phyloP scores from a whole-genome alignment of 2,329 filamentous ascomycete genomes.

The Lasiodiplodia hormozganensis region DNA sequence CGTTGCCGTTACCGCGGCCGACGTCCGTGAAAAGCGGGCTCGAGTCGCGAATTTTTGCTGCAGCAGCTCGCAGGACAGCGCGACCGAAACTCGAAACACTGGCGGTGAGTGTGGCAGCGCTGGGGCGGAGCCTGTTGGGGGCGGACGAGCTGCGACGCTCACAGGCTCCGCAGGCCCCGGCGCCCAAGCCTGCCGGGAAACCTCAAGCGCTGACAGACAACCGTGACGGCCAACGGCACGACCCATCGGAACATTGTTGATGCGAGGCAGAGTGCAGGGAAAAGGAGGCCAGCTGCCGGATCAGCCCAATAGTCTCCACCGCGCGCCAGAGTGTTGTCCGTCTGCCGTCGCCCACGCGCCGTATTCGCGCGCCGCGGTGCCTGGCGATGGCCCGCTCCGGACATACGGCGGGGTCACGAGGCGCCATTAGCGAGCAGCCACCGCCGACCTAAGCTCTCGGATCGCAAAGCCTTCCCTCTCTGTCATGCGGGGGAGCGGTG shows the following conservation, averaged over 20 bases:
- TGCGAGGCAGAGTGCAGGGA: not conserved
- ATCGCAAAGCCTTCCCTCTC: constrained; percentile 13
- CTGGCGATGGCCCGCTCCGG: not conserved
- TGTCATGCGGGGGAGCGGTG: constrained; percentile 11
- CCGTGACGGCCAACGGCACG: not conserved
- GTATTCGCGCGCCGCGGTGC: constrained; percentile 11
- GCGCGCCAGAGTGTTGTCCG: constrained; percentile 1
- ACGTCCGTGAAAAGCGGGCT: constrained; percentile 13
- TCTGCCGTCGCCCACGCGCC: constrained; percentile 2
- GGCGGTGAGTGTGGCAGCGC: constrained; percentile 23
- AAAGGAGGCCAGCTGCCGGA: constrained; percentile 2
- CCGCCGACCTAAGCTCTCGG: constrained; percentile 7
- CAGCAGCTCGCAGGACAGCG: not conserved
- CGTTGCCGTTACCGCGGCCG: not conserved
- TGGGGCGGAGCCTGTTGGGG: constrained; percentile 10
- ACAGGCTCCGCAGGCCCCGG: not conserved
- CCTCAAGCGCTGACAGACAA: not conserved
- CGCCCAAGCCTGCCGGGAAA: not conserved
- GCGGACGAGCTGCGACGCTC: not conserved
- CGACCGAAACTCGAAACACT: constrained; percentile 4
- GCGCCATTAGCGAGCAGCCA: constrained; percentile 10
- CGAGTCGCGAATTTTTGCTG: constrained; percentile 2
- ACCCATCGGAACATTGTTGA: constrained; percentile 18
- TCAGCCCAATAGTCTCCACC: constrained; percentile 24
- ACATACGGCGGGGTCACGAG: constrained; percentile 4